Evolutionary conservation across 2,329 filamentous ascomycete genomes (phyloP).

Genomic region (Fragosphaeria purpurea): DNA sequence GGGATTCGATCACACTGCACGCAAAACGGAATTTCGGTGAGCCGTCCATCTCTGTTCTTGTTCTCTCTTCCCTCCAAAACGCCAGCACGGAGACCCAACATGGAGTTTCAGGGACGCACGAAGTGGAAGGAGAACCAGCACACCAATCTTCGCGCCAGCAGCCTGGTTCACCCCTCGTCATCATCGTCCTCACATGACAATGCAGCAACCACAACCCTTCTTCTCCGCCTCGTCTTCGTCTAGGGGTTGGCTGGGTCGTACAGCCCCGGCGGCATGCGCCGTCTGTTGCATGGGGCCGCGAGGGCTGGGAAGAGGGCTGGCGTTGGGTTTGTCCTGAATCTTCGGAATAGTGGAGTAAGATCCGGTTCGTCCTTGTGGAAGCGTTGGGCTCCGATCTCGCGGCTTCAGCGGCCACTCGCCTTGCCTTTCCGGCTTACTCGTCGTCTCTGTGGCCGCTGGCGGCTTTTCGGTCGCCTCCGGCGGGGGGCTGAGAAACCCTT

Average conservation of each 20-base stretch:
- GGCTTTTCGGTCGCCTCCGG: conserved; percentile 28
- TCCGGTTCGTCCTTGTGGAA: conserved; percentile 32
- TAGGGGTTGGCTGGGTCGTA: conserved; percentile 39
- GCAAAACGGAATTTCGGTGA: too few relatives aligned
- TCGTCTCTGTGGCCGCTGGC: conserved; percentile 6
- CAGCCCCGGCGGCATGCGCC: conserved; percentile 32
- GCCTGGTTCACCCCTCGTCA: too few relatives aligned
- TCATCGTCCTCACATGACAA: conserved; percentile 54
- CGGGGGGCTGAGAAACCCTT: conserved; percentile 39
- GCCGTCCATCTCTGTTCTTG: too few relatives aligned
- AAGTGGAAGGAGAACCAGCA: too few relatives aligned
- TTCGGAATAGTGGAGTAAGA: conserved; percentile 56
- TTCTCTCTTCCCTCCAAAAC: too few relatives aligned
- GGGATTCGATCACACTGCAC: too few relatives aligned
- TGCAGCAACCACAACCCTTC: conserved; percentile 58
- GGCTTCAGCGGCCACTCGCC: conserved; percentile 47
- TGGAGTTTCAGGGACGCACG: too few relatives aligned
- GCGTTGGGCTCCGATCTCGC: conserved; percentile 38
- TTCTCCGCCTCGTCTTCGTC: conserved; percentile 42
- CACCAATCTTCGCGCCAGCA: too few relatives aligned
- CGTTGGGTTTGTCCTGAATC: conserved; percentile 36
- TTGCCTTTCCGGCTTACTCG: conserved; percentile 18
- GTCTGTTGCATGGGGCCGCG: conserved; percentile 33
- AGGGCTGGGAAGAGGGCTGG: conserved; percentile 35
- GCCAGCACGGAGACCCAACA: too few relatives aligned